These are phyloP conservation scores for Alnus glutinosa DNA, from an alignment of 306 rosid genomes.

Conservation along the genomic window DNA sequence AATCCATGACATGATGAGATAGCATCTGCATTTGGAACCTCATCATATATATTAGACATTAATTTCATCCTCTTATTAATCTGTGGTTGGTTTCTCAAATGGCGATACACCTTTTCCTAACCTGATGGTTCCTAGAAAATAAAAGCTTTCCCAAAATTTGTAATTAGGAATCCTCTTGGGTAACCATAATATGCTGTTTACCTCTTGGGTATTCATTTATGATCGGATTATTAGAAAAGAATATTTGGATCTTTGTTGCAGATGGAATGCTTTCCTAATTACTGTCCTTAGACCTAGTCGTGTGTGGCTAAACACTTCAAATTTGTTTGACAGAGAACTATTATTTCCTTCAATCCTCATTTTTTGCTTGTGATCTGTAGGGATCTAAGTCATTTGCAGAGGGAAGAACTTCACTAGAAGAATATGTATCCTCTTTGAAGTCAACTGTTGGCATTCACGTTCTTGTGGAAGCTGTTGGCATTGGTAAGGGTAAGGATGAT, in stretches of 20 bases:
- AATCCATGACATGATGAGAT: background rate
- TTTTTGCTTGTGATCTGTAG: conserved; percentile 41
- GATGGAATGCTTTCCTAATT: background rate
- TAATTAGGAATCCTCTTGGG: conserved; percentile 10
- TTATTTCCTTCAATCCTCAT: conserved; percentile 23
- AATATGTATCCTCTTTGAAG: conserved; percentile 61
- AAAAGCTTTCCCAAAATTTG: conserved; percentile 17
- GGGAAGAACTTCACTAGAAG: conserved; percentile 62
- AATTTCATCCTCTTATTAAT: background rate
- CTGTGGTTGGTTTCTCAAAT: background rate
- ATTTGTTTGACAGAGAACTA: conserved; percentile 5
- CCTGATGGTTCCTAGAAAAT: conserved; percentile 5
- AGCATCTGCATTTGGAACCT: background rate
- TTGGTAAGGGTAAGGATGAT: conserved; percentile 74
- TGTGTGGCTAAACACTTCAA: background rate
- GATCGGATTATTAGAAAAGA: background rate
- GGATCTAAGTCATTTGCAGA: conserved; percentile 61
- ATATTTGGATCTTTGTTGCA: conserved; percentile 23
- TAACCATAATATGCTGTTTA: conserved; percentile 2
- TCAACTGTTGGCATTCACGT: conserved; percentile 51
- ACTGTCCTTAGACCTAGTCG: background rate
- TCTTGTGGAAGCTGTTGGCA: conserved; percentile 73
- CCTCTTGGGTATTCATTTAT: background rate
- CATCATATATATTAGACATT: background rate
- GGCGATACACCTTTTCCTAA: background rate